phyloP scores from a whole-genome alignment of 768 basidiomycete genomes.

The Auricularia auricula-judae region DNA sequence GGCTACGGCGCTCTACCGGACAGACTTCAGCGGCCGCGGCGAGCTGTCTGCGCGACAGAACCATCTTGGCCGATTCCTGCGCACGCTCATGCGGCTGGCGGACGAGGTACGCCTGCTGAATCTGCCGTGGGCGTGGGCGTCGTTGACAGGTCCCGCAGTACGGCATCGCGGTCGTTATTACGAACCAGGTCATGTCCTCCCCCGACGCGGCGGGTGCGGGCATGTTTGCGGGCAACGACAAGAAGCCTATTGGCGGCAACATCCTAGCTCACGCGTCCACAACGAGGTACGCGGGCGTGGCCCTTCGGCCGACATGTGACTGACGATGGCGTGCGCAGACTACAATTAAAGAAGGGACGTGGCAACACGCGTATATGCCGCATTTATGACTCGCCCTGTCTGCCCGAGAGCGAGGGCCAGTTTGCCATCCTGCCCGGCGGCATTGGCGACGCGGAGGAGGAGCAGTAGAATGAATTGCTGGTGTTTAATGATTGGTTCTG shows the following conservation, averaged over 20 bases:
- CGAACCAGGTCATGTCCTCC: slow-evolving; percentile 99
- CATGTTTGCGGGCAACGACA: slow-evolving; percentile 80
- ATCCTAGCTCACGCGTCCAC: slow-evolving; percentile 99
- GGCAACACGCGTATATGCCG: slow-evolving; percentile 90
- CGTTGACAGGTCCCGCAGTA: slow-evolving; percentile 42
- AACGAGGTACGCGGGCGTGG: slow-evolving; percentile 51
- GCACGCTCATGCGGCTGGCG: slow-evolving; percentile 85
- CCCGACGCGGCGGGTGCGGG: slow-evolving; percentile 81
- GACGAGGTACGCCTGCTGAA: slow-evolving; percentile 62
- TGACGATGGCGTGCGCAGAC: slow-evolving; percentile 26
- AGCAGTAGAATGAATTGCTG: slow-evolving; percentile 18
- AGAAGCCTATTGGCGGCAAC: slow-evolving; percentile 98
- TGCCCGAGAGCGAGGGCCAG: slow-evolving; percentile 91
- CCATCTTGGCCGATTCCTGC: slow-evolving; percentile 90
- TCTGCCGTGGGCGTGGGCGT: background rate
- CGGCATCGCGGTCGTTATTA: slow-evolving; percentile 93
- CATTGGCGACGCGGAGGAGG: slow-evolving; percentile 91
- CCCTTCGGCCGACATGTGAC: slow-evolving; percentile 1
- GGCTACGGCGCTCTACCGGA: slow-evolving; percentile 88
- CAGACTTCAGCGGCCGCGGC: slow-evolving; percentile 91
- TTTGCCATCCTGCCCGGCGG: slow-evolving; percentile 90
- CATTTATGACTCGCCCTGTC: slow-evolving; percentile 95
- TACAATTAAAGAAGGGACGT: slow-evolving; percentile 87
- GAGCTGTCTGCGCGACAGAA: slow-evolving; percentile 92
- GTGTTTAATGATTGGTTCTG: background rate